Conservation (phyloP, 2,329 filamentous ascomycete species). For the Pseudovirgaria hyperparasitica region DNA sequence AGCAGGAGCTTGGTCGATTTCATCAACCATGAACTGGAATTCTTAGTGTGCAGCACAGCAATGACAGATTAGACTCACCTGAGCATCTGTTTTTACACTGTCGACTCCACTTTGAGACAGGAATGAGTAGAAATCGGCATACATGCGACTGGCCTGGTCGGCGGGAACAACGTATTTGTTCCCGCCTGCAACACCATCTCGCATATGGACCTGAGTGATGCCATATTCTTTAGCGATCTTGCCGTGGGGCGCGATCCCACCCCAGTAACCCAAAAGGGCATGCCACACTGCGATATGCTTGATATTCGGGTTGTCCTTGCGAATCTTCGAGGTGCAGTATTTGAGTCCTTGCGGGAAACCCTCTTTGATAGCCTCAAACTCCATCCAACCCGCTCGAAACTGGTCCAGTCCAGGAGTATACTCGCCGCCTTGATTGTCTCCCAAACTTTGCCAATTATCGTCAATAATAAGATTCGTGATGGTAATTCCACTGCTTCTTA, state of each 20-base stretch:
- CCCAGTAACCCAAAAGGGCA: constrained; percentile 80
- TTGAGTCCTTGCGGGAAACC: constrained; percentile 74
- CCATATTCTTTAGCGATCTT: constrained; percentile 67
- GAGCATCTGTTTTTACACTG: constrained; percentile 83
- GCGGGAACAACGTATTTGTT: constrained; percentile 62
- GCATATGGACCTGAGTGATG: constrained; percentile 47
- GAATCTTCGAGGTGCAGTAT: constrained; percentile 55
- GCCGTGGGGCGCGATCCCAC: constrained; percentile 64
- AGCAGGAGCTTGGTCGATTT: constrained; percentile 52
- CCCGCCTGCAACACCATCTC: constrained; percentile 45
- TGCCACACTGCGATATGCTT: constrained; percentile 91
- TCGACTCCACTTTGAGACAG: constrained; percentile 63
- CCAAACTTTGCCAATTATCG: constrained; percentile 84
- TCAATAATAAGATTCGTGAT: constrained; percentile 86
- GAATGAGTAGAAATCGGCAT: constrained; percentile 84
- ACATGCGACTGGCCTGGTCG: constrained; percentile 64
- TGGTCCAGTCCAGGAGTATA: constrained; percentile 19
- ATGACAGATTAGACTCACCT: too few species aligned
- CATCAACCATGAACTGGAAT: constrained; percentile 83
- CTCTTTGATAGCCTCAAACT: constrained; percentile 72
- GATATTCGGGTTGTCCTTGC: constrained; percentile 56
- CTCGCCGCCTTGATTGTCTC: constrained; percentile 38
- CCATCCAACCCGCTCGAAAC: constrained; percentile 45
- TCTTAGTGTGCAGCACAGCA: too few species aligned
- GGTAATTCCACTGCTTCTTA: constrained; percentile 60